A percentile compares a stretch with the other conserved stretches of the same genome.
Evolutionary conservation across 345 rosid genomes (phyloP).

Genomic region (Luvunga scandens): DNA sequence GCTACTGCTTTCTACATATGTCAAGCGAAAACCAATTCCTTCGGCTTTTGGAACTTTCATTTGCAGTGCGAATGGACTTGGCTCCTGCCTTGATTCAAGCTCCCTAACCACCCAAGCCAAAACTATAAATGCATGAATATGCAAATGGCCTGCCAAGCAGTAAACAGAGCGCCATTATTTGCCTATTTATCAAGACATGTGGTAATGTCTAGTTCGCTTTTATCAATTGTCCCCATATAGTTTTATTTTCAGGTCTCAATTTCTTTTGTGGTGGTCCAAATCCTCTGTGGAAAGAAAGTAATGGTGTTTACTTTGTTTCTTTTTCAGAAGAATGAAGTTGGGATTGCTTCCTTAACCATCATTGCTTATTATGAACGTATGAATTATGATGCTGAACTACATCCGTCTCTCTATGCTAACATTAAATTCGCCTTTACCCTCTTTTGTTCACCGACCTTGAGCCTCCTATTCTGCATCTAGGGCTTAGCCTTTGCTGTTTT

Average conservation of each 20-base stretch:
- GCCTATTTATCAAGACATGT: neutral
- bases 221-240: neutral
- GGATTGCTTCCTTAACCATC: conserved; percentile 5
- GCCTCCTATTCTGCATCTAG: neutral
- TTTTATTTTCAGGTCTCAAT: neutral
- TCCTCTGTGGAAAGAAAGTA: neutral
- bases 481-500: neutral
- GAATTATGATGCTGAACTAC: conserved; percentile 2
- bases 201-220: neutral
- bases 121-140: neutral
- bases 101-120: conserved; percentile 2
- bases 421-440: neutral
- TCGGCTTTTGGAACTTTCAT: neutral
- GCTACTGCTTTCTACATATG: neutral
- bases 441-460: conserved; percentile 1
- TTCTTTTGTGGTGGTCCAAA: conserved; percentile 3
- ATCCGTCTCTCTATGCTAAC: neutral
- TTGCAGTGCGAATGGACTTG: neutral
- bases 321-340: conserved; percentile 1
- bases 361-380: neutral
- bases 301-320: neutral
- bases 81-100: neutral
- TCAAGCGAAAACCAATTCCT: neutral
- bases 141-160: neutral
- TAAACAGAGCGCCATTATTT: neutral